A percentile compares a stretch with the other conserved stretches of the same genome.
Conservation (phyloP, 257 asterid genomes). For the Coffea eugenioides region DNA sequence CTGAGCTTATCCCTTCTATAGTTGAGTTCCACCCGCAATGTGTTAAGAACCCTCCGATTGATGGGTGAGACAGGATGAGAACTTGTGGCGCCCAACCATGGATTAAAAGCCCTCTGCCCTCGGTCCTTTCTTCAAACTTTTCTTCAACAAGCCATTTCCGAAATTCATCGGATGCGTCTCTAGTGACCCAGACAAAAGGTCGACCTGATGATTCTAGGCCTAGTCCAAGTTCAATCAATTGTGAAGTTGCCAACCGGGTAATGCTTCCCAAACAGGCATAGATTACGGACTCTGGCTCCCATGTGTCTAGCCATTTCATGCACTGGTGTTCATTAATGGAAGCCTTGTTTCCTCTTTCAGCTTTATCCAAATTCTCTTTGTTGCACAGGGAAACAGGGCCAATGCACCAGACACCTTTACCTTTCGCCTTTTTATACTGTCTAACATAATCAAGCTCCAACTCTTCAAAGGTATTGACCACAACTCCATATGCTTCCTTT, state of each 20-base stretch:
- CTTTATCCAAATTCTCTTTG: conserved; percentile 27
- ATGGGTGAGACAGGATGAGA: conserved; percentile 55
- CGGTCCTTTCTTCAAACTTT: conserved; percentile 50
- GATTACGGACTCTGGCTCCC: conserved; percentile 32
- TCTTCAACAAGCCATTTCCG: conserved; percentile 58
- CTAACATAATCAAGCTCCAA: conserved; percentile 39
- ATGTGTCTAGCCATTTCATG: conserved; percentile 37
- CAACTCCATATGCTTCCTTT: conserved; percentile 32
- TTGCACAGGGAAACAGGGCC: conserved; percentile 61
- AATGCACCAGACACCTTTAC: conserved; percentile 55
- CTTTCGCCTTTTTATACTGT: conserved; percentile 29
- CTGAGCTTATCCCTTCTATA: conserved; percentile 64
- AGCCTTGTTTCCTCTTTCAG: conserved; percentile 38
- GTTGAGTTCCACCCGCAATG: conserved; percentile 96
- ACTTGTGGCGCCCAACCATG: conserved; percentile 93
- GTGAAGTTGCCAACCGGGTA: conserved; percentile 32
- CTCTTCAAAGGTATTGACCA: conserved; percentile 54
- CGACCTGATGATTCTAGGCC: conserved; percentile 43
- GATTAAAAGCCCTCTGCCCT: conserved; percentile 58
- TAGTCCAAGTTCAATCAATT: conserved; percentile 47
- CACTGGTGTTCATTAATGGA: conserved; percentile 25
- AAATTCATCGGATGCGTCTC: conserved; percentile 40
- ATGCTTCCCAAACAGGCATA: conserved; percentile 61
- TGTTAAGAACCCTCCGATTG: conserved; percentile 62
- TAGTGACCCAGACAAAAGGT: conserved; percentile 49